Evolutionary conservation across 164 flowering plant genomes (phyloP), one percentile per base, ranked within the genome.

Genomic region (Liriodendron chinense): DNA sequence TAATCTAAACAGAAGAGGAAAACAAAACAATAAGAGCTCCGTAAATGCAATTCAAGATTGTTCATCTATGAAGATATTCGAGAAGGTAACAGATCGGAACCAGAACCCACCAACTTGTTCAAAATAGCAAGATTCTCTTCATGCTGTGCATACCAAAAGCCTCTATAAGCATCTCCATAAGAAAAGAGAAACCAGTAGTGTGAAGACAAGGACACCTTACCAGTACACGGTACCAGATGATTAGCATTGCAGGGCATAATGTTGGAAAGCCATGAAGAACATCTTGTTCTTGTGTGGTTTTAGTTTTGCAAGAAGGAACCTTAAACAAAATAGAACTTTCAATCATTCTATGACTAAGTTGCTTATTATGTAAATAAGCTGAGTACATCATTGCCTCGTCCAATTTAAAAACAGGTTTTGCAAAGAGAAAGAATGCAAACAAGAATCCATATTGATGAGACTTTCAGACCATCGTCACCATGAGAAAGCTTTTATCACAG

Each of bases 151-250:
- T 70, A n/a, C 25, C 77, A 78, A 53, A 12, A 70, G 47, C n/a
- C 47, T 69, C 22, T 10, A 24, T 65, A 63, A 76, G 50, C 48
- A 70, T 26, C 26, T 59, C 20, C 20, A 13, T 12, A 47, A 16
- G 53, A 75, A 53, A 24, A 14, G 9, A 24, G 16, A 63, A 47
- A 14, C 49, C 16, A 12, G 21, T 43, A 47, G 14, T n/a, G 25
- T 8, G n/a, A 34, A 68, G 21, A 69, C 7, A 59, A 66, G 69
- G 71, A 63, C 20, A 86, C 57, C 79, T 80, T 84, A 93, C 98
- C 91, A 91, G 71, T 67, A 82, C 91, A 28, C 91, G 82, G 79
- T 85, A 94, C 98, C 98, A 94, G n/a, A 83, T 83, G 75, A 68
- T 69, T 76, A 88, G 85, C 61, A 89, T 91, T 68, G 86, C 78